Evolutionary conservation across 805 yeast species (phyloP).

Genomic region (Saccharomycopsis babjevae): DNA sequence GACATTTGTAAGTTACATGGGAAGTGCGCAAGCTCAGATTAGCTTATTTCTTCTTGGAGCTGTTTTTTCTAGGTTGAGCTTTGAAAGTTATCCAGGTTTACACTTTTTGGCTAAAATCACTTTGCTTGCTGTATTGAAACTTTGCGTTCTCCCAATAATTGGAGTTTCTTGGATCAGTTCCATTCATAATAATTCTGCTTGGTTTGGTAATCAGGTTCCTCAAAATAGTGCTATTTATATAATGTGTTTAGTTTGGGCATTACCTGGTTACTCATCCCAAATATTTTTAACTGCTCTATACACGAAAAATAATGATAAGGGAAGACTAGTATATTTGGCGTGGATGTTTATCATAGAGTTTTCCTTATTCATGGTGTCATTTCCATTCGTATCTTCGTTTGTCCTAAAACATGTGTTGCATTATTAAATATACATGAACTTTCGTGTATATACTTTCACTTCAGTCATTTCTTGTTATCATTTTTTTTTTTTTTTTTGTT

Average conservation of each 20-base stretch:
- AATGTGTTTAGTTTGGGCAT: slow-evolving; percentile 60
- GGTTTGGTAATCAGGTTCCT: slow-evolving; percentile 34
- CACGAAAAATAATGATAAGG: slow-evolving; percentile 2
- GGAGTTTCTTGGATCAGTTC: slow-evolving; percentile 63
- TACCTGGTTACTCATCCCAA: slow-evolving; percentile 82
- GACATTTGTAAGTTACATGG: slow-evolving; percentile 71
- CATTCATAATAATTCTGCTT: slow-evolving; percentile 26
- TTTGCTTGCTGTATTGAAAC: slow-evolving; percentile 43
- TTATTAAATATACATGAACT: neutral
- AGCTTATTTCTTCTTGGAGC: slow-evolving; percentile 79
- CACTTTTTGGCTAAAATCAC: slow-evolving; percentile 40
- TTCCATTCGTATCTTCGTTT: slow-evolving; percentile 8
- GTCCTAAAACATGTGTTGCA: slow-evolving; percentile 3
- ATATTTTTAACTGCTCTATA: slow-evolving; percentile 80
- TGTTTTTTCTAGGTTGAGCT: slow-evolving; percentile 63
- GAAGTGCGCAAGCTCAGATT: slow-evolving; percentile 79
- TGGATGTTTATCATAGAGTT: slow-evolving; percentile 7
- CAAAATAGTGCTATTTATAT: slow-evolving; percentile 51
- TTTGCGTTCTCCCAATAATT: slow-evolving; percentile 67
- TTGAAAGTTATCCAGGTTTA: neutral
- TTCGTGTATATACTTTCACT: neutral
- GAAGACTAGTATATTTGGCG: slow-evolving; percentile 1
- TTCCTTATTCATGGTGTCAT: slow-evolving; percentile 3
- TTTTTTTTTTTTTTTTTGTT: too few relatives aligned
- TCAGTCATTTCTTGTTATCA: too few relatives aligned